Evolutionary conservation across 768 basidiomycete species (phyloP), one percentile per base, ranked within the genome.

Genomic region (Polyporus arcularius): DNA sequence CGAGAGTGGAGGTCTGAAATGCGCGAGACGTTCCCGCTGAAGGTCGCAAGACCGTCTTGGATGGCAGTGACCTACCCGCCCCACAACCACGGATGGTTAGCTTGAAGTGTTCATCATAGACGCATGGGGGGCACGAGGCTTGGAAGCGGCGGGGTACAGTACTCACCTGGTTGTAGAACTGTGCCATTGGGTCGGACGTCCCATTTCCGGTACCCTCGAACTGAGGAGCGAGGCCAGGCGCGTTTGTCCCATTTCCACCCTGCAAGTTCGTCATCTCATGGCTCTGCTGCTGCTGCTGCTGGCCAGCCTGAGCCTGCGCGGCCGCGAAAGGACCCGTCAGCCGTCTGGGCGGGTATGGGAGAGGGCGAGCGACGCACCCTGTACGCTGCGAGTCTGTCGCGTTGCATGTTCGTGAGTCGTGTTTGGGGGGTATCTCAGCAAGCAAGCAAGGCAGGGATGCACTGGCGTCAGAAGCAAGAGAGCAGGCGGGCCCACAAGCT

Each of bases 1-100:
- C 86, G 85, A 40, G 86, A 86, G 67, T 94, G 92, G 28, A 88
- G 76, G 53, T 91, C 88, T 21, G 84, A 77, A 68, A 94, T 89
- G 31, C 81, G 82, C 21, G 80, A 65, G 26, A 94, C 80, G 73
- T 90, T 91, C 62, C 82, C 77, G 60, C 87, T 90, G 74, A 90
- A 90, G 10, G 80, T 79, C 26, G 81, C 77, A 40, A 93, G 76
- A 55, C 75, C 78, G 60, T 92, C 89, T 82, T 92, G 89, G 49
- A 94, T 76, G 45, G 83, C 85, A 26, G 88, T 80, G 65, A 94
- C 88, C 92, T 94, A 60, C 2, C 35, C 35, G 11, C 35, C 7
- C 35, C 35, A 35, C 35, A 35, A 6, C 35, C 18, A 43, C 42
- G 18, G 5, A 14, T 43, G 4, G 18, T 43, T 18, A 18, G 28